These are phyloP conservation scores for Prototheca stagnorum DNA, from an alignment of 163 green algal species.

Conservation along the genomic window DNA sequence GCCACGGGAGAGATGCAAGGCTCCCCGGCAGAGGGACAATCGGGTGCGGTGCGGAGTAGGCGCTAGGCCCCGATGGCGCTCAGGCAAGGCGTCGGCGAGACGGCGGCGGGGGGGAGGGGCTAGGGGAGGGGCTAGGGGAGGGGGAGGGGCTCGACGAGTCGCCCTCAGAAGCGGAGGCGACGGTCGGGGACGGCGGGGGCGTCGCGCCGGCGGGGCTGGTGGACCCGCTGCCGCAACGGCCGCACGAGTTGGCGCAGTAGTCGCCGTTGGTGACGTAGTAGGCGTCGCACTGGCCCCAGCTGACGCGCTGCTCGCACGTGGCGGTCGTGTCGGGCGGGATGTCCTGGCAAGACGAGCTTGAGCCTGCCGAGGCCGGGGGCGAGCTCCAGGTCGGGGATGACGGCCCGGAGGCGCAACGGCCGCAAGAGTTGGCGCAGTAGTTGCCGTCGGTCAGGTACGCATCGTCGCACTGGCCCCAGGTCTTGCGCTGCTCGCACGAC, in stretches of 20 bases:
- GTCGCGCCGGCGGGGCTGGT: neutral
- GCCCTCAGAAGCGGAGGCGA: too few relatives aligned
- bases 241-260: conserved; percentile 31
- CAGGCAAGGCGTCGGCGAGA: too few relatives aligned
- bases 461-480: conserved; percentile 3
- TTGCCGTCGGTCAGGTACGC: neutral
- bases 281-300: conserved; percentile 32
- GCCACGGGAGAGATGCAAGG: too few relatives aligned
- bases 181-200: too few relatives aligned
- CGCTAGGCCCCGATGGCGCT: too few relatives aligned
- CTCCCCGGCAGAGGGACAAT: too few relatives aligned
- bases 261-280: conserved; percentile 17
- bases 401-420: neutral
- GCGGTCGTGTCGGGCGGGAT: neutral
- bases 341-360: conserved; percentile 3
- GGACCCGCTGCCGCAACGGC: conserved; percentile 13
- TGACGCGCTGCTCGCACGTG: conserved; percentile 13
- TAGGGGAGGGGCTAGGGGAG: neutral
- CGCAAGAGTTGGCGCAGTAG: conserved; percentile 3
- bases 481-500: conserved; percentile 2
- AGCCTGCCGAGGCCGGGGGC: neutral
- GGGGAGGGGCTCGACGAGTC: neutral
- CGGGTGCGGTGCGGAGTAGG: too few relatives aligned
- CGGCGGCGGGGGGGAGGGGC: neutral
- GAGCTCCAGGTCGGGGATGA: neutral